Percentiles rank a stretch among this genome's conserved stretches.
Evolutionary conservation across 306 rosid genomes (phyloP).

Genomic region (Vigna trinervia): DNA sequence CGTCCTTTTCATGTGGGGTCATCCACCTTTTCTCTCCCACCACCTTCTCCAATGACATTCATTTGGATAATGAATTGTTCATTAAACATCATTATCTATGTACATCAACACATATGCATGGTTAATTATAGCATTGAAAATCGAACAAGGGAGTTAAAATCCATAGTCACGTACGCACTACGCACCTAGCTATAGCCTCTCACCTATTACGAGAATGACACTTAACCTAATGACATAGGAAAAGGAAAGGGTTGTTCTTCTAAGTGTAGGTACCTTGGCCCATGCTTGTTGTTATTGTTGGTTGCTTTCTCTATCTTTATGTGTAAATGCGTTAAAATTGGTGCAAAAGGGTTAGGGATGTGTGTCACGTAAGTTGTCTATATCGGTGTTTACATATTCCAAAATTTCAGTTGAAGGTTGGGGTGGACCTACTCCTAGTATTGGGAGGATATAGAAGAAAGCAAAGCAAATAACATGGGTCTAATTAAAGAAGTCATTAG

Average conservation of each 20-base stretch:
- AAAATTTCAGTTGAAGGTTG: slow-evolving; percentile 52
- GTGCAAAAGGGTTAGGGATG: slow-evolving; percentile 48
- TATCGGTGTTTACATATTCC: slow-evolving; percentile 59
- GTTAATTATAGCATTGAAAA: slow-evolving; percentile 22
- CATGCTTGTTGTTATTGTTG: slow-evolving; percentile 43
- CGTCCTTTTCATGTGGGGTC: slow-evolving; percentile 70
- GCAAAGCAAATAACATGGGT: slow-evolving; percentile 58
- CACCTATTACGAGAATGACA: slow-evolving; percentile 54
- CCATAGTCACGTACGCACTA: slow-evolving; percentile 66
- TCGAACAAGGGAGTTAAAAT: slow-evolving; percentile 27
- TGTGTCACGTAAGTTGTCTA: slow-evolving; percentile 51
- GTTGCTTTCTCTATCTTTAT: slow-evolving; percentile 37
- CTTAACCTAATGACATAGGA: slow-evolving; percentile 48
- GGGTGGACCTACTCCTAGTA: slow-evolving; percentile 29
- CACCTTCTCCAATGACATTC: slow-evolving; percentile 35
- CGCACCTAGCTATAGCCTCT: slow-evolving; percentile 40
- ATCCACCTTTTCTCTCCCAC: slow-evolving; percentile 46
- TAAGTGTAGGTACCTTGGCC: slow-evolving; percentile 36
- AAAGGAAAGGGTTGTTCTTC: neutral
- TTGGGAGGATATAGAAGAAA: slow-evolving; percentile 52
- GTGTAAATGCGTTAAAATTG: slow-evolving; percentile 39
- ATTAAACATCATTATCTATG: slow-evolving; percentile 38
- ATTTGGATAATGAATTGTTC: slow-evolving; percentile 47
- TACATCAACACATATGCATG: slow-evolving; percentile 4
- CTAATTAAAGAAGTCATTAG: slow-evolving; percentile 51